Evolutionary conservation across 1,284 basidiomycete species (phyloP).

Genomic region (Fomitopsis pinicola): DNA sequence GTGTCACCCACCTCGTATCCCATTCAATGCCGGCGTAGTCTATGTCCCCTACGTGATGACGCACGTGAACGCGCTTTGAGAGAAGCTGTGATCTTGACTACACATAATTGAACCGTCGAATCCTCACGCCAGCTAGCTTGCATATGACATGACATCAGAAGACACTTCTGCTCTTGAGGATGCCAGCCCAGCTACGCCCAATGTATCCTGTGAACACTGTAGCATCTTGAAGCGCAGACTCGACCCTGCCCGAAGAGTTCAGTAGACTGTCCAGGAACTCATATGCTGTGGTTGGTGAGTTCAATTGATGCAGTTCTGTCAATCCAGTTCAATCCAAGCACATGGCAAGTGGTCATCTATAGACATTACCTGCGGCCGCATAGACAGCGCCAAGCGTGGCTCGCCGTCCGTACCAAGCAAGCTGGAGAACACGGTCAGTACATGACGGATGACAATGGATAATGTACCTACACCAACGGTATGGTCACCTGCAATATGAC

Average conservation of each 20-base stretch:
- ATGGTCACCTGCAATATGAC: constrained; percentile 46
- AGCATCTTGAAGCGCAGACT: constrained; percentile 44
- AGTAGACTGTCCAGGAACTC: constrained; percentile 64
- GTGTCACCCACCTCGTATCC: too few relatives aligned
- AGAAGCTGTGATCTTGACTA: too few relatives aligned
- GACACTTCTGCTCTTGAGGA: constrained; percentile 59
- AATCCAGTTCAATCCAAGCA: not conserved
- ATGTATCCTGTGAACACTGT: constrained; percentile 54
- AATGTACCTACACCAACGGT: constrained; percentile 46
- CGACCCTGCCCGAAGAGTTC: constrained; percentile 37
- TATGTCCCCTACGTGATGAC: too few relatives aligned
- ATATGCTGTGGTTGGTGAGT: constrained; percentile 59
- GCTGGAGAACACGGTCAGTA: constrained; percentile 30
- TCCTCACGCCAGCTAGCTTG: not conserved
- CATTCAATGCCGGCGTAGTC: too few relatives aligned
- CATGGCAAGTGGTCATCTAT: constrained; percentile 6
- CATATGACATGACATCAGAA: constrained; percentile 19
- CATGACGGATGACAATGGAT: not conserved
- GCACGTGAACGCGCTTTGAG: too few relatives aligned
- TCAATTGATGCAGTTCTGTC: constrained; percentile 69
- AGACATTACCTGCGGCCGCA: constrained; percentile 48
- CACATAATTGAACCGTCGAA: too few relatives aligned
- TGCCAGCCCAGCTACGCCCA: constrained; percentile 63
- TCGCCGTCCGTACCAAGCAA: constrained; percentile 64
- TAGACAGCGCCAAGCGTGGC: constrained; percentile 62